These are phyloP conservation scores for Aegle marmelos DNA, from an alignment of 345 rosid genomes.

Conservation along the genomic window DNA sequence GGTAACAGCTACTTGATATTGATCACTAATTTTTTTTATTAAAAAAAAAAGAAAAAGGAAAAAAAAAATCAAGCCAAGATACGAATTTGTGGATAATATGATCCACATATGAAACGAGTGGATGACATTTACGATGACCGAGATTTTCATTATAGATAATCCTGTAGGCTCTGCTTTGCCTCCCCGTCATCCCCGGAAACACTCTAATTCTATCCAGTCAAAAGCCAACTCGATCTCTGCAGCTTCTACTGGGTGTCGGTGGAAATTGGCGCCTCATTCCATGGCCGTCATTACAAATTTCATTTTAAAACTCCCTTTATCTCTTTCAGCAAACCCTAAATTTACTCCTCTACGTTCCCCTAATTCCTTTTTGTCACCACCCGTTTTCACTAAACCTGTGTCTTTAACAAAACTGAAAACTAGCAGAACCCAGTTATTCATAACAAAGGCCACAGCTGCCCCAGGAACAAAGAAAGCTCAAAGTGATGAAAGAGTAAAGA, in stretches of 20 bases:
- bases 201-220: neutral
- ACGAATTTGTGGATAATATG: neutral
- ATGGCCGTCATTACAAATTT: conserved; percentile 57
- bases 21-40: neutral
- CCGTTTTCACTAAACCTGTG: conserved; percentile 6
- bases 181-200: neutral
- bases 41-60: too few relatives aligned
- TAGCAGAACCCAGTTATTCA: neutral
- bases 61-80: neutral
- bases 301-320: conserved; percentile 45
- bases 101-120: conserved; percentile 18
- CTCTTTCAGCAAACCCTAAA: conserved; percentile 24
- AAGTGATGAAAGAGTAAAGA: conserved; percentile 52
- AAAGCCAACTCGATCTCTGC: neutral
- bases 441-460: conserved; percentile 47
- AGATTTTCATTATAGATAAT: conserved; percentile 11
- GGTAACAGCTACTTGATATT: neutral
- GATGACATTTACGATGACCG: neutral
- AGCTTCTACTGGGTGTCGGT: neutral
- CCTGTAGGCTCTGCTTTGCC: neutral
- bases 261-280: conserved; percentile 9
- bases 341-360: conserved; percentile 1
- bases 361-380: neutral
- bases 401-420: conserved; percentile 1
- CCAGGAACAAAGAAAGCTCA: conserved; percentile 36